Evolutionary conservation across 306 rosid genomes (phyloP).

Genomic region (Quercus robur): DNA sequence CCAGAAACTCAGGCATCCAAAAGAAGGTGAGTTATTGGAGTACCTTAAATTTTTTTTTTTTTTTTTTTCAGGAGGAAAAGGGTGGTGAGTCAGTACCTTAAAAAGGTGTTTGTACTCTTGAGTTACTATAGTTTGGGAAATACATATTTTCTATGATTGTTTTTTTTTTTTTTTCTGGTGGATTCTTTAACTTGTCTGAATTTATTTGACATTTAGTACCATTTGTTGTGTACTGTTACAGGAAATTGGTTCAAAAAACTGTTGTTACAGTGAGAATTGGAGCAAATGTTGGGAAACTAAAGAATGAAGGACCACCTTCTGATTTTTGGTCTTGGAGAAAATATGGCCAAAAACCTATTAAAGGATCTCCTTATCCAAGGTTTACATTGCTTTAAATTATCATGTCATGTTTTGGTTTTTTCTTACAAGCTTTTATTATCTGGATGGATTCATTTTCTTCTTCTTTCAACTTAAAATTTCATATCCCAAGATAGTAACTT

Average conservation of each 20-base stretch:
- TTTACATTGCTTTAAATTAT: conserved; percentile 14
- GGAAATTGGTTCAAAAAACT: conserved; percentile 68
- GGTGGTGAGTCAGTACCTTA: conserved; percentile 29
- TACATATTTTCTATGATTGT: neutral
- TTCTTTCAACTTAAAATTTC: conserved; percentile 9
- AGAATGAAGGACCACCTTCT: conserved; percentile 88
- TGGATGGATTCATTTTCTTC: neutral
- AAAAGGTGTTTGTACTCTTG: neutral
- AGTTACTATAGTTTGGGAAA: neutral
- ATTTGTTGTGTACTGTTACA: conserved; percentile 27
- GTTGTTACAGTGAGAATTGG: conserved; percentile 71
- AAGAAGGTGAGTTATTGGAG: conserved; percentile 37
- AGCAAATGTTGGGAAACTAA: conserved; percentile 64
- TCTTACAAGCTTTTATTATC: conserved; percentile 1
- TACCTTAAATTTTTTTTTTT: neutral
- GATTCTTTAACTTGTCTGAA: neutral
- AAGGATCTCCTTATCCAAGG: conserved; percentile 98
- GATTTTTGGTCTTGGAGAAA: conserved; percentile 99
- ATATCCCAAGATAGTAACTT: neutral
- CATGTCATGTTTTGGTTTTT: neutral
- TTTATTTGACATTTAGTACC: conserved; percentile 4
- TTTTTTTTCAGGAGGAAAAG: conserved; percentile 15
- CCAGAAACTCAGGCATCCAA: conserved; percentile 51
- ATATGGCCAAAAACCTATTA: conserved; percentile 95
- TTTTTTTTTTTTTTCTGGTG: neutral